Percentiles rank a stretch among this genome's conserved stretches.
Conservation (phyloP, 169 alveolate genomes). For the Cryptosporidium baileyi region DNA sequence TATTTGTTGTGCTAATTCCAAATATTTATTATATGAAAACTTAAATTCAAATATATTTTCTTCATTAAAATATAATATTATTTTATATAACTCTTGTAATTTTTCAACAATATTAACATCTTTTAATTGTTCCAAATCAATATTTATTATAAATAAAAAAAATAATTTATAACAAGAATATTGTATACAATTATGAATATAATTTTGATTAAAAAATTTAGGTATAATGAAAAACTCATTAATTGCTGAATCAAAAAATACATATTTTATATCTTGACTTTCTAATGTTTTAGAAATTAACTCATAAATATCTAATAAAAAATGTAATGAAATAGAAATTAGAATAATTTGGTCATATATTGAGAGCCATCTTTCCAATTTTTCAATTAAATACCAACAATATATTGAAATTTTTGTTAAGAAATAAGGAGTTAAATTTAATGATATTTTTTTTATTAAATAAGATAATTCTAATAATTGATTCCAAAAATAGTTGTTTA, state of each 20-base stretch:
- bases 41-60: neutral
- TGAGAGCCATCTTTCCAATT: conserved; percentile 18
- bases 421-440: conserved; percentile 19
- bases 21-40: neutral
- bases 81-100: neutral
- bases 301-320: conserved; percentile 1
- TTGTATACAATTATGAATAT: conserved; percentile 13
- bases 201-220: neutral
- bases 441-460: conserved; percentile 14
- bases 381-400: conserved; percentile 54
- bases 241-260: neutral
- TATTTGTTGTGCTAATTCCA: neutral
- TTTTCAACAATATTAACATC: neutral
- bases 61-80: neutral
- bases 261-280: neutral
- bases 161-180: conserved; percentile 1
- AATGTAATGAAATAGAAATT: conserved; percentile 34
- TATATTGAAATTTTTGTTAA: conserved; percentile 2
- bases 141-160: neutral
- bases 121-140: neutral
- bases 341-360: conserved; percentile 22
- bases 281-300: neutral
- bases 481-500: conserved; percentile 12
- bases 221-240: neutral
- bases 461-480: neutral